Conservation (phyloP, 345 rosid genomes). For the Schrenkiella parvula region DNA sequence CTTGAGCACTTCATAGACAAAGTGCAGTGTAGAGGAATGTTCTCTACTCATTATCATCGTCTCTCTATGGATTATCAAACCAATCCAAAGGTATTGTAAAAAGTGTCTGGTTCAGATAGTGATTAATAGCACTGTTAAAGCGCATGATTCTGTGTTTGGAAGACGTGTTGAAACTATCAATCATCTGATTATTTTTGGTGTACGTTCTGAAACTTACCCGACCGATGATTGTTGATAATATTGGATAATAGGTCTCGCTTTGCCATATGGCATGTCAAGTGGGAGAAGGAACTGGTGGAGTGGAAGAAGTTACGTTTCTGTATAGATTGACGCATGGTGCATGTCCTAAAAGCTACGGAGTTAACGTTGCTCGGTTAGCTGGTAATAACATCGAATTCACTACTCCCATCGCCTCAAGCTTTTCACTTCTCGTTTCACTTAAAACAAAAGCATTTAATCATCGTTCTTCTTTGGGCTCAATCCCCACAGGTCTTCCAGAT, state of each 20-base stretch:
- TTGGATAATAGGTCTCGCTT: constrained; percentile 70
- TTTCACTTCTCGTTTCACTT: not conserved
- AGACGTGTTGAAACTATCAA: not conserved
- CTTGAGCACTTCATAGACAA: constrained; percentile 79
- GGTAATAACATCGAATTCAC: constrained; percentile 42
- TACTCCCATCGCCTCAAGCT: not conserved
- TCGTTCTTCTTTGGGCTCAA: not conserved
- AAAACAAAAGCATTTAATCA: not conserved
- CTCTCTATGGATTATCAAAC: constrained; percentile 66
- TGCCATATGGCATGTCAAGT: constrained; percentile 93
- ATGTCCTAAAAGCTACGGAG: constrained; percentile 97
- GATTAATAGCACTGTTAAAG: not conserved
- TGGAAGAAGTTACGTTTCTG: constrained; percentile 87
- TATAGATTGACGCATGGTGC: constrained; percentile 75
- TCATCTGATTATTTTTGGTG: not conserved
- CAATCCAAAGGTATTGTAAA: constrained; percentile 45
- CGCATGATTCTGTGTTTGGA: not conserved
- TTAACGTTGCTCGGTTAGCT: constrained; percentile 93
- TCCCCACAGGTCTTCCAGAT: constrained; percentile 67
- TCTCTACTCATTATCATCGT: constrained; percentile 94
- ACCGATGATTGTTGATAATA: not conserved
- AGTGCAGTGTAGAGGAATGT: constrained; percentile 86
- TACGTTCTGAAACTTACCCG: not conserved
- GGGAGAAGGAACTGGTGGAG: constrained; percentile 59
- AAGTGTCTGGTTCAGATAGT: constrained; percentile 1